These are phyloP conservation scores for Cryphonectria nitschkei DNA, from an alignment of 2,329 filamentous ascomycete genomes.

Conservation along the genomic window DNA sequence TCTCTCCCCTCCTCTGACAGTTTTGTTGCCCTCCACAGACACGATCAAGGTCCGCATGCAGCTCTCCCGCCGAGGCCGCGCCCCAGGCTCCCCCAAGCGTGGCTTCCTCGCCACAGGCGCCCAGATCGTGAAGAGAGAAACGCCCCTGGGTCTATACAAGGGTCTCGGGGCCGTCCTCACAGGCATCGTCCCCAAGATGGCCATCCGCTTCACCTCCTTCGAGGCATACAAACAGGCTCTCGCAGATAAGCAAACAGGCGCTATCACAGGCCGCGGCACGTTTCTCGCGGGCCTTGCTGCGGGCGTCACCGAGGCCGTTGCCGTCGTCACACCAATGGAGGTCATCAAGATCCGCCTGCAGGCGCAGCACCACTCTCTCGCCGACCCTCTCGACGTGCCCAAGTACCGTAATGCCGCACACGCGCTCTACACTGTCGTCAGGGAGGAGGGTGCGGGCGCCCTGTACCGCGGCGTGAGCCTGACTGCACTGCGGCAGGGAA, in stretches of 20 bases:
- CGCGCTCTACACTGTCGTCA: conserved; percentile 82
- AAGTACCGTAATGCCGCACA: conserved; percentile 96
- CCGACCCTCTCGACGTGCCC: conserved; percentile 91
- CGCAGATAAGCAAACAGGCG: conserved; percentile 68
- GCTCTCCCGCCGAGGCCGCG: conserved; percentile 82
- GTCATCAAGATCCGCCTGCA: conserved; percentile 98
- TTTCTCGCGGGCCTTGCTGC: conserved; percentile 79
- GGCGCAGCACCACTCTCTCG: conserved; percentile 97
- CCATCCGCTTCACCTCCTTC: conserved; percentile 97
- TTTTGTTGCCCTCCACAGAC: conserved; percentile 52
- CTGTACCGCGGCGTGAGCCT: conserved; percentile 93
- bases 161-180: conserved; percentile 95
- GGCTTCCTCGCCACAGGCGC: conserved; percentile 86
- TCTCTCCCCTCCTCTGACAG: conserved; percentile 30
- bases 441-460: conserved; percentile 85
- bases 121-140: conserved; percentile 88
- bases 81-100: conserved; percentile 81
- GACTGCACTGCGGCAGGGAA: conserved; percentile 91
- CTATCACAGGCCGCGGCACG: conserved; percentile 71
- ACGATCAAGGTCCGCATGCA: conserved; percentile 99
- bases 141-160: conserved; percentile 93
- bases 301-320: conserved; percentile 94
- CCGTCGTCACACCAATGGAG: conserved; percentile 98
- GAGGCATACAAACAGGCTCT: conserved; percentile 90
- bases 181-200: conserved; percentile 98